Evolutionary conservation across 768 basidiomycete genomes (phyloP).

Genomic region (Mycena alexandri): DNA sequence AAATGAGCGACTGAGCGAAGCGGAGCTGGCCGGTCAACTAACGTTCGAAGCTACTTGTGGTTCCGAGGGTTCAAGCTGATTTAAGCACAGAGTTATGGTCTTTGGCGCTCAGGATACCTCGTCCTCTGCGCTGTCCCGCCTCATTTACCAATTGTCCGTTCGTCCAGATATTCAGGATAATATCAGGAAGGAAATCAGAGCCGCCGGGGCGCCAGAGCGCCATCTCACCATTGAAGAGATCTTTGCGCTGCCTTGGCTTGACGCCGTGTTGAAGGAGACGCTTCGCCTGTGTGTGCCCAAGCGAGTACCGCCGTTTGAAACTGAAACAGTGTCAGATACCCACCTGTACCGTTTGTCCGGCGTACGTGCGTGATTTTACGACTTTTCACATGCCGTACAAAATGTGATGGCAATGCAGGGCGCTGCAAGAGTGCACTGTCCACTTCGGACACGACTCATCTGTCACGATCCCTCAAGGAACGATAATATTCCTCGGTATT

Average conservation of each 20-base stretch:
- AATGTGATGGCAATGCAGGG: slow-evolving; percentile 43
- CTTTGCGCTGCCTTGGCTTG: slow-evolving; percentile 53
- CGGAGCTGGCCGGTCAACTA: slow-evolving; percentile 63
- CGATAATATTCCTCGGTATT: slow-evolving; percentile 63
- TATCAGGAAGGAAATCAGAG: slow-evolving; percentile 53
- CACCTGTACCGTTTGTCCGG: slow-evolving; percentile 61
- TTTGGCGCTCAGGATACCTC: slow-evolving; percentile 67
- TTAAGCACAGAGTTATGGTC: slow-evolving; percentile 54
- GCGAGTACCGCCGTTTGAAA: background rate
- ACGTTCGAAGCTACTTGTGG: slow-evolving; percentile 48
- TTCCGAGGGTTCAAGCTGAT: background rate
- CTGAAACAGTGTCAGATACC: slow-evolving; percentile 47
- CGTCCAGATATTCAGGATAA: slow-evolving; percentile 55
- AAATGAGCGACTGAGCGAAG: slow-evolving; percentile 55
- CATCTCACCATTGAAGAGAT: slow-evolving; percentile 53
- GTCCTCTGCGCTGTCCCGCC: slow-evolving; percentile 57
- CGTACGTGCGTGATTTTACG: slow-evolving; percentile 50
- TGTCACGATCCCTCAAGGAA: slow-evolving; percentile 60
- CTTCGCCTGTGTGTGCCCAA: slow-evolving; percentile 52
- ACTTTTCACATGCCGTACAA: background rate
- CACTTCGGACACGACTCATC: slow-evolving; percentile 51
- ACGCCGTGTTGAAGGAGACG: slow-evolving; percentile 63
- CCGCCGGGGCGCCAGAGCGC: slow-evolving; percentile 40
- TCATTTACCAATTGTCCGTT: slow-evolving; percentile 53
- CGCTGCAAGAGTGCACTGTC: slow-evolving; percentile 57